These are phyloP conservation scores for Eimeria sp. DNA, from an alignment of 169 alveolate species.

Conservation along the genomic window DNA sequence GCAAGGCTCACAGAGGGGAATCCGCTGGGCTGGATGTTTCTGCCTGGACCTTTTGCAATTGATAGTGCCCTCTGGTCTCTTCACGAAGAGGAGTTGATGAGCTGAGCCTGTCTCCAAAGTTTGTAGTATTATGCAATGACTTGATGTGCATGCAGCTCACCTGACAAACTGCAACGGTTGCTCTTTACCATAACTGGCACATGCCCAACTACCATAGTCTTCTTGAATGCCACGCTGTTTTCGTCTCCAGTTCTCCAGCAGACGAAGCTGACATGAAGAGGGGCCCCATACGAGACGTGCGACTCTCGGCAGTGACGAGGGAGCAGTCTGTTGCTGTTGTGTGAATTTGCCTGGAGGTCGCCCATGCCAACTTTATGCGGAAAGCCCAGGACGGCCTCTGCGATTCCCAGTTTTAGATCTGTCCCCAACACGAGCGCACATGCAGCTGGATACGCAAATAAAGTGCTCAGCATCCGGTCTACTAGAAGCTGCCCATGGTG, in stretches of 20 bases:
- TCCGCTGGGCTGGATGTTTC: not conserved
- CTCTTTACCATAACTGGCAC: constrained; percentile 99
- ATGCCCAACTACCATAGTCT: constrained; percentile 94
- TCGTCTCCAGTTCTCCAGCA: constrained; percentile 64
- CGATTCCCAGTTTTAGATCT: constrained; percentile 68
- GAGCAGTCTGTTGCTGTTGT: constrained; percentile 34
- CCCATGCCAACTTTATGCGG: constrained; percentile 48
- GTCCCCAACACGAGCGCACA: not conserved
- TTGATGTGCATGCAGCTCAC: not conserved
- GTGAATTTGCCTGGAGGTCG: constrained; percentile 38
- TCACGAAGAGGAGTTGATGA: not conserved
- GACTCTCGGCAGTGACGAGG: constrained; percentile 84
- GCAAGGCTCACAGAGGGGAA: not conserved
- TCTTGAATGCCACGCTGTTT: constrained; percentile 38
- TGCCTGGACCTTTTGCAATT: not conserved
- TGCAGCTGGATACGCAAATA: not conserved
- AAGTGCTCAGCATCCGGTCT: not conserved
- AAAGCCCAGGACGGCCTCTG: constrained; percentile 52
- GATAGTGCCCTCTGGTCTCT: not conserved
- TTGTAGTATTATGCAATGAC: not conserved
- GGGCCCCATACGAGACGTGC: constrained; percentile 84
- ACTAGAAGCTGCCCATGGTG: not conserved
- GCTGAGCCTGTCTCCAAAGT: not conserved
- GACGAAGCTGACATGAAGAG: constrained; percentile 66
- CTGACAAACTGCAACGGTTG: constrained; percentile 91